Evolutionary conservation across 345 rosid genomes (phyloP), one percentile per base, ranked within the genome.

Genomic region (Dovyalis caffra): DNA sequence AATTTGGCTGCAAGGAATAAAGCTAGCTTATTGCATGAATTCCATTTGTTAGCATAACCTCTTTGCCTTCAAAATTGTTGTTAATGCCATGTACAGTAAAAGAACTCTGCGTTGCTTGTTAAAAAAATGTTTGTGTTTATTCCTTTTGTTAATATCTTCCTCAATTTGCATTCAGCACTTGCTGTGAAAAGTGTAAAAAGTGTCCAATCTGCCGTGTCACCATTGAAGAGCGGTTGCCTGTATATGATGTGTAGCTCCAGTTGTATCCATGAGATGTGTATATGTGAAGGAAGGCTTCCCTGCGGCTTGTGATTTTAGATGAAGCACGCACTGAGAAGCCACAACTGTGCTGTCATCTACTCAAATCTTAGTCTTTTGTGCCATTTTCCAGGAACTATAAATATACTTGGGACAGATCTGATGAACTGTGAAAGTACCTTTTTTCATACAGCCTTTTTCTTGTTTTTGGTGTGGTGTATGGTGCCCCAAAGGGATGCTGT

Each of bases 151-250:
- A 6, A 10, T 57, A 35, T 9, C 53, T 65, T 23, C 40, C 15
- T 33, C 11, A 60, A 62, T 73, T 32, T 63, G 72, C 61, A 18
- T 80, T 69, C 90, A 92, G 97, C 37, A 88, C 91, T 1, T 94
- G 97, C 86, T 82, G 92, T n/a, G 92, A 94, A 77, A 94, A 90
- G 85, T 91, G 98, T 76, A 88, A 91, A 79, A 90, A 86, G 80
- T 92, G 97, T 74, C 97, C 95, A 61, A 86, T 94, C 61, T 91
- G 97, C 86, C 95, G 95, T 0, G 91, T 90, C 65, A 4, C 79
- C 34, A 94, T 92, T 8, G 95, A 92, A 81, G 95, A 84, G 60
- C 85, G 92, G 53, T 73, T 94, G 78, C 83, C 81, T 31, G 86
- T 93, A 75, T 85, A 85, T 70, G 94, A 89, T 82, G 91, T 88